These are phyloP conservation scores for Hemisphaericaspora subhashii DNA, from an alignment of 1,139 yeast species.

Conservation along the genomic window DNA sequence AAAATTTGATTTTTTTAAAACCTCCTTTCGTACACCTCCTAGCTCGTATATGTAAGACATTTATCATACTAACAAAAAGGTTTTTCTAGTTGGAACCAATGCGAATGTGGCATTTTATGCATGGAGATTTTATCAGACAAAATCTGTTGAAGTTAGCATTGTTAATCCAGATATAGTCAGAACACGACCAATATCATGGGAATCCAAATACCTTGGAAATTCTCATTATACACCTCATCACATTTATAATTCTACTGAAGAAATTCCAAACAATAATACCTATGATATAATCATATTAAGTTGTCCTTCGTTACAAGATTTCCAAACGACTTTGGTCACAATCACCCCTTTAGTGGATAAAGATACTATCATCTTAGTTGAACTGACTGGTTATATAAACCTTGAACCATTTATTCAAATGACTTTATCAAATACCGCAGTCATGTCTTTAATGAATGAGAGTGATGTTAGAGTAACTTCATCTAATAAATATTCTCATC, in stretches of 20 bases:
- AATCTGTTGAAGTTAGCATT: conserved; percentile 34
- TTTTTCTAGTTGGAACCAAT: conserved; percentile 40
- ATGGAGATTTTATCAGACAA: conserved; percentile 47
- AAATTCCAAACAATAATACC: conserved; percentile 19
- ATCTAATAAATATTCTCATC: conserved; percentile 26
- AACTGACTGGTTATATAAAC: conserved; percentile 70
- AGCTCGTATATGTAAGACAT: not conserved
- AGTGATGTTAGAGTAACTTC: conserved; percentile 53
- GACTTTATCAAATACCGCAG: conserved; percentile 32
- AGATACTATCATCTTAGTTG: conserved; percentile 56
- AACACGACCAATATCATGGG: conserved; percentile 17
- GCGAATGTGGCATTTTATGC: conserved; percentile 52
- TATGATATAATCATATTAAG: conserved; percentile 40
- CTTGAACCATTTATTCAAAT: conserved; percentile 63
- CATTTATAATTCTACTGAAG: conserved; percentile 18
- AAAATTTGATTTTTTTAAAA: not conserved
- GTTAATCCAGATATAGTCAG: conserved; percentile 25
- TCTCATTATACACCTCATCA: conserved; percentile 22
- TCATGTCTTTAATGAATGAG: conserved; percentile 64
- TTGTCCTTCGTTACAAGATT: conserved; percentile 43
- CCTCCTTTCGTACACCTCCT: not conserved
- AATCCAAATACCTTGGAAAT: conserved; percentile 22
- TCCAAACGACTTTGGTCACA: conserved; percentile 31
- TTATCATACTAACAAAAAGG: conserved; percentile 17
- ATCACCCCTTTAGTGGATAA: conserved; percentile 28